Base-by-base conservation (phyloP, 805 yeast genomes). In the Saturnispora silvae region DNA sequence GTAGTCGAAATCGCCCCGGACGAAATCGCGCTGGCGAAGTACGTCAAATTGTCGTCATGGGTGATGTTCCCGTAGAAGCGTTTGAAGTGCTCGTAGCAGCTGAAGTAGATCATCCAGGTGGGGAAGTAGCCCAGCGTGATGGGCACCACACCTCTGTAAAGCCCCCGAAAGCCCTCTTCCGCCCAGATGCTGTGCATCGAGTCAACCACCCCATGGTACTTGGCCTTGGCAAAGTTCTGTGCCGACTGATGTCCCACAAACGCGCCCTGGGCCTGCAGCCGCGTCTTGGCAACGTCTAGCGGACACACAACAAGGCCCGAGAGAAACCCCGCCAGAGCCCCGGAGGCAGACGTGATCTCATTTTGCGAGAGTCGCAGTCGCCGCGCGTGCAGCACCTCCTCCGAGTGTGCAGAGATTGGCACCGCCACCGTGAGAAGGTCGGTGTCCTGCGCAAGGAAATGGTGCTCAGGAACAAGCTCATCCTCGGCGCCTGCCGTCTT, bases 91-190 rank as follows among this genome's bases (percentile, higher is more conserved):
- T 89, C 97, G 57, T 92, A 92, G 23, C 86, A 81, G 6, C 89
- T 71, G 60, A 92, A 92, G 56, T 92, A 92, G 33, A 92, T 82
- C 68, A 86, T 86, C 98, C 98, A 92, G 0, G 96, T 85, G 13
- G 98, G 98, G 49, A 92, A 76, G 58, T 92, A 92, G 0, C 98
- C 98, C 35, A 89, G 59, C 1, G 89, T 71, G 28, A 89, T 85
- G n/a, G 98, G 97, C 2, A 80, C 80, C 18, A 92, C 61, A 4
- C 98, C 98, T 43, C 95, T 65, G 55, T 92, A 92, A 11, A 92
- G 64, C 0, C 97, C 97, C 28, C 72, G 59, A 1, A 75, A 49
- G 8, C 96, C 95, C 60, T 87, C 96, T 39, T 86, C 89, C 27
- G 59, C 56, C 40, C 74, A 60, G 15, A 89, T 87, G 2, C 78